Percentiles rank a stretch among this genome's conserved stretches.
These are phyloP conservation scores for Protostelium mycophagum DNA, from an alignment of 78 protist species.

Conservation along the genomic window DNA sequence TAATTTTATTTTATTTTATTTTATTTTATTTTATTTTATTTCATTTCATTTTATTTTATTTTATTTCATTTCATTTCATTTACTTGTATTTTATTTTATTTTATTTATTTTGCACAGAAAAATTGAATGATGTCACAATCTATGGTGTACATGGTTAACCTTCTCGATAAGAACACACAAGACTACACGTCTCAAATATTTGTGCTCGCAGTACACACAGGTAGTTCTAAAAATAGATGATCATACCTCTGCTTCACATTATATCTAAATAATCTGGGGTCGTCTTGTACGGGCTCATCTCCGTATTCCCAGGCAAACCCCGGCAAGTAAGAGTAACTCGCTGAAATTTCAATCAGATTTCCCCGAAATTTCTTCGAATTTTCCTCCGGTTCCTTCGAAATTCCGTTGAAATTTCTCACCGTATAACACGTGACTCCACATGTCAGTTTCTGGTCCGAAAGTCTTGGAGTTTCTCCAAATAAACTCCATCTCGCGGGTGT, in stretches of 20 bases:
- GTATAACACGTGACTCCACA: slow-evolving; percentile 54
- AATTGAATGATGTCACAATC: too few relatives aligned
- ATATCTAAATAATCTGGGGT: slow-evolving; percentile 23
- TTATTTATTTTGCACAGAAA: too few relatives aligned
- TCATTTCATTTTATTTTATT: too few relatives aligned
- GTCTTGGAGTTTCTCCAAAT: slow-evolving; percentile 48
- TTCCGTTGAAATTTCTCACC: slow-evolving; percentile 34
- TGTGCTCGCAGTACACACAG: slow-evolving; percentile 13
- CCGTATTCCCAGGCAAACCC: slow-evolving; percentile 61
- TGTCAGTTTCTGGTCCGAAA: slow-evolving; percentile 23
- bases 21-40: too few relatives aligned
- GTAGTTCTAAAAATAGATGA: too few relatives aligned
- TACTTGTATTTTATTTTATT: too few relatives aligned
- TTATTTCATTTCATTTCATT: too few relatives aligned
- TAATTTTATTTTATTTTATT: too few relatives aligned
- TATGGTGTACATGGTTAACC: too few relatives aligned
- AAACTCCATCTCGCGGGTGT: slow-evolving; percentile 44
- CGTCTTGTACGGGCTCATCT: slow-evolving; percentile 66
- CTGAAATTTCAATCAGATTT: background rate
- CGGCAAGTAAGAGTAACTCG: slow-evolving; percentile 5
- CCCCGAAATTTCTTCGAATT: background rate
- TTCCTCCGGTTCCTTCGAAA: background rate
- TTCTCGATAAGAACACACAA: slow-evolving; percentile 30
- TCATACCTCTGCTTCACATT: slow-evolving; percentile 12
- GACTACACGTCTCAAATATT: slow-evolving; percentile 29